Evolutionary conservation across 2,329 filamentous ascomycete species (phyloP).

Genomic region (Chaetomiaceae sp.): DNA sequence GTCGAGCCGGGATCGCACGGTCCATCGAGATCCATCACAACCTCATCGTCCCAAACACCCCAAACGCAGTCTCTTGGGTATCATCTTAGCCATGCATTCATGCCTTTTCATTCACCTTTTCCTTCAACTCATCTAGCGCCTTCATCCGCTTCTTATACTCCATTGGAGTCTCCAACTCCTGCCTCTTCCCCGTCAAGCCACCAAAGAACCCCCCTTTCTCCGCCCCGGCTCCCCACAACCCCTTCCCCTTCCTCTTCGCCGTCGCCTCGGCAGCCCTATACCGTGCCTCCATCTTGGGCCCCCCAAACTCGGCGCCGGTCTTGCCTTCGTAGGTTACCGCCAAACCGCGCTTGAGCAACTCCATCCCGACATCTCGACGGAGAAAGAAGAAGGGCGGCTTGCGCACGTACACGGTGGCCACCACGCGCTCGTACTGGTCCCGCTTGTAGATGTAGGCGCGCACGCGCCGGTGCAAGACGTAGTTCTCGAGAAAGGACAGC

Average conservation of each 20-base stretch:
- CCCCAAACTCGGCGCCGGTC: constrained; percentile 81
- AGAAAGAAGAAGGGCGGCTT: constrained; percentile 51
- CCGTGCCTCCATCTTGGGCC: constrained; percentile 50
- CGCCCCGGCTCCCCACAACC: constrained; percentile 70
- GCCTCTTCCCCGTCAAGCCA: constrained; percentile 8
- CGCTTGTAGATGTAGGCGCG: constrained; percentile 76
- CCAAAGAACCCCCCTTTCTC: constrained; percentile 43
- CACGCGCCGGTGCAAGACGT: constrained; percentile 68
- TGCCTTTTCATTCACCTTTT: constrained; percentile 25
- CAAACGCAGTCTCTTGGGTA: constrained; percentile 17
- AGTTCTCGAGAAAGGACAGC: constrained; percentile 69
- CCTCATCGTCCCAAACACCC: background rate
- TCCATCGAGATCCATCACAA: background rate
- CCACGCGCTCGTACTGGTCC: constrained; percentile 90
- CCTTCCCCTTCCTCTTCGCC: constrained; percentile 61
- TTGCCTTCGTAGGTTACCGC: constrained; percentile 95
- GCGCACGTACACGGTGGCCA: constrained; percentile 77
- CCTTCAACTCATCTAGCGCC: constrained; percentile 26
- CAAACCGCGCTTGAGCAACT: constrained; percentile 81
- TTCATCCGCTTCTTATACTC: constrained; percentile 69
- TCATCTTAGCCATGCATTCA: constrained; percentile 13
- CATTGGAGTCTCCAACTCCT: constrained; percentile 68
- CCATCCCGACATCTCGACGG: constrained; percentile 75
- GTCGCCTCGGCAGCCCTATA: constrained; percentile 64
- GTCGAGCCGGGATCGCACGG: background rate